These are phyloP conservation scores for Diacronema lutheri DNA, from an alignment of 78 protist species.

Conservation along the genomic window DNA sequence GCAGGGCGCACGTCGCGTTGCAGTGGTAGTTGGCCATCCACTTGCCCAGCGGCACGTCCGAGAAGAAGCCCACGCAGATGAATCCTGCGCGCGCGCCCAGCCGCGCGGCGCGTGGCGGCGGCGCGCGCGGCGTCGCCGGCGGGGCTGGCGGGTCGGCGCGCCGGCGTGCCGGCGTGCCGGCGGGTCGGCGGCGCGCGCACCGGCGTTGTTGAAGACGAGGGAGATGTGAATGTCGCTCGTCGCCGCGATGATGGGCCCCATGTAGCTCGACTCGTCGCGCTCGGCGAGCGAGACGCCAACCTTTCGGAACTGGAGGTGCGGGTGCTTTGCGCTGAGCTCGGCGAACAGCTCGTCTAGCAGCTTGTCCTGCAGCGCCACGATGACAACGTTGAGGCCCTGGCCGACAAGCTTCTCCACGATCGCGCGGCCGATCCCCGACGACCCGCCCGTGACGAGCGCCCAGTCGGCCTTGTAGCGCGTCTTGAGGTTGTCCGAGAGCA, in stretches of 20 bases:
- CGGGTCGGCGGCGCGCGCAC: not conserved
- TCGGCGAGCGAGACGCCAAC: constrained; percentile 17
- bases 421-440: constrained; percentile 38
- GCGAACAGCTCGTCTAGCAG: not conserved
- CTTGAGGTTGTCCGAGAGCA: not conserved
- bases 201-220: constrained; percentile 34
- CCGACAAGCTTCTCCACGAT: not conserved
- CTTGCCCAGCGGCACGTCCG: not conserved
- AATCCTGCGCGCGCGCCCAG: not conserved
- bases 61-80: constrained; percentile 1
- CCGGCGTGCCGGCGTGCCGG: not conserved
- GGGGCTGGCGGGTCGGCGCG: not conserved
- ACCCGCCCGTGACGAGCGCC: constrained; percentile 51
- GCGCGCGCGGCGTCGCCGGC: not conserved
- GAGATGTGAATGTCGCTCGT: not conserved
- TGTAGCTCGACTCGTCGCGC: not conserved
- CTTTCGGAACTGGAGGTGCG: not conserved
- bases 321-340: constrained; percentile 1
- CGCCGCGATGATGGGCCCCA: not conserved
- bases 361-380: constrained; percentile 30
- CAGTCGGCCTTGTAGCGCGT: constrained; percentile 15
- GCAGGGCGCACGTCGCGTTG: not conserved
- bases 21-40: constrained; percentile 22
- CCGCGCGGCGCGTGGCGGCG: not conserved
- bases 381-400: constrained; percentile 41